phyloP scores from a whole-genome alignment of 176 grass and related monocot genomes.

The Zea luxurians region DNA sequence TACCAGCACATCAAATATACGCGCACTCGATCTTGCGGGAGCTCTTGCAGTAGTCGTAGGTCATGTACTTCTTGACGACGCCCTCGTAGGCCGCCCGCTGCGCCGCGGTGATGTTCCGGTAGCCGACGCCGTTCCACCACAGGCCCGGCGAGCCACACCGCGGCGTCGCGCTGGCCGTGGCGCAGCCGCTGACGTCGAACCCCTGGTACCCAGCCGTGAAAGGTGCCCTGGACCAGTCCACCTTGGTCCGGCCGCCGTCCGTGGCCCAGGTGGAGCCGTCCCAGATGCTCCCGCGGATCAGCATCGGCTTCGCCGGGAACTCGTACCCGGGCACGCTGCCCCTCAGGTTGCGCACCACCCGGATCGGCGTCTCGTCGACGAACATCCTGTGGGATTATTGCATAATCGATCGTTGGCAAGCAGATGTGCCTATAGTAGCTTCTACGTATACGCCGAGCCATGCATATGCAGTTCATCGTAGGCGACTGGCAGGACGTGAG shows the following conservation, averaged over 20 bases:
- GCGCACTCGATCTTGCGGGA: constrained; percentile 47
- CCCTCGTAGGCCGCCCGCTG: constrained; percentile 53
- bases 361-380: constrained; percentile 62
- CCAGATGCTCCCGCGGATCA: constrained; percentile 59
- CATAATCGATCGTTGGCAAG: background rate
- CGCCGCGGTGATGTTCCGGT: constrained; percentile 37
- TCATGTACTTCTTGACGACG: constrained; percentile 47
- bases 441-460: too few species aligned
- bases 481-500: too few species aligned
- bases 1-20: background rate
- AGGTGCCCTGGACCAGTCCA: constrained; percentile 56
- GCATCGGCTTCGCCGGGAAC: constrained; percentile 62
- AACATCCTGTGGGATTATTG: constrained; percentile 37
- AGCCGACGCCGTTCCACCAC: constrained; percentile 60
- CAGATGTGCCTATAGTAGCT: too few species aligned
- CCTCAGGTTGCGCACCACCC: constrained; percentile 56
- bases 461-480: background rate
- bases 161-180: background rate
- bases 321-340: constrained; percentile 9
- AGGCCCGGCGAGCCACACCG: constrained; percentile 42
- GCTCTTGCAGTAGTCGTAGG: constrained; percentile 61
- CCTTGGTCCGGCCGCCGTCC: constrained; percentile 50
- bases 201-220: constrained; percentile 52
- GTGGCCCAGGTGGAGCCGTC: constrained; percentile 75
- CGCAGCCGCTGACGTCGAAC: constrained; percentile 53